Percentiles rank a stretch among this genome's conserved stretches.
Conservation (phyloP, 2,329 filamentous ascomycete genomes). For the Colletotrichum karsti region DNA sequence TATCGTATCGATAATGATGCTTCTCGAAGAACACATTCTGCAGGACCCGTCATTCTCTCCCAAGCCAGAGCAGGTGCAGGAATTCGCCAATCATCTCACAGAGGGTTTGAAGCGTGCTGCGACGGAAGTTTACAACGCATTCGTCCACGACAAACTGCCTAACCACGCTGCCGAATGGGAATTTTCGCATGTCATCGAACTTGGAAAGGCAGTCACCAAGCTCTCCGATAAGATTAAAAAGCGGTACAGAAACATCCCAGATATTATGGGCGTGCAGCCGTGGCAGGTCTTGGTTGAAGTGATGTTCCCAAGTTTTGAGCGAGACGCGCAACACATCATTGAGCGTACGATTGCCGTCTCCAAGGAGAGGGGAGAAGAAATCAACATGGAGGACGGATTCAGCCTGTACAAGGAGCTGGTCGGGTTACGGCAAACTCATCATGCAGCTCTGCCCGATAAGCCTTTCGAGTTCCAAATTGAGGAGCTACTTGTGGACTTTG, state of each 20-base stretch:
- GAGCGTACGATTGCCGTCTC: slow-evolving; percentile 80
- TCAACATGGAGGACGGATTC: slow-evolving; percentile 92
- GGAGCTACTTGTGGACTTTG: slow-evolving; percentile 85
- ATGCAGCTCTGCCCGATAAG: slow-evolving; percentile 74
- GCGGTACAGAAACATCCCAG: slow-evolving; percentile 86
- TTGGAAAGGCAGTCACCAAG: slow-evolving; percentile 86
- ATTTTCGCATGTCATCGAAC: slow-evolving; percentile 87
- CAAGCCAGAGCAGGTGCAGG: slow-evolving; percentile 73
- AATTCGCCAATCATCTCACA: slow-evolving; percentile 77
- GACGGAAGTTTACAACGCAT: slow-evolving; percentile 78
- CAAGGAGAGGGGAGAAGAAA: slow-evolving; percentile 74
- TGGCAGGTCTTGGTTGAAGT: slow-evolving; percentile 80
- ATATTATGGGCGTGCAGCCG: slow-evolving; percentile 79
- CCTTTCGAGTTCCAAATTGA: slow-evolving; percentile 91
- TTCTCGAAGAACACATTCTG: slow-evolving; percentile 85
- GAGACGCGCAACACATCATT: slow-evolving; percentile 87
- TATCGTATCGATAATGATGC: slow-evolving; percentile 80
- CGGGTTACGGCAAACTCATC: slow-evolving; percentile 83
- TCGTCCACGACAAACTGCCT: slow-evolving; percentile 83
- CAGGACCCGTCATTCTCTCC: slow-evolving; percentile 79
- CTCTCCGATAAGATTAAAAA: slow-evolving; percentile 91
- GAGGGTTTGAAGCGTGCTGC: slow-evolving; percentile 79
- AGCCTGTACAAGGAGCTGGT: slow-evolving; percentile 91
- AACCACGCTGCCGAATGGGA: slow-evolving; percentile 86
- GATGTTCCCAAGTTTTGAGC: slow-evolving; percentile 88